Percentiles rank a stretch among this genome's conserved stretches.
phyloP scores from a whole-genome alignment of 805 yeast genomes.

The Yarrowia bubula region DNA sequence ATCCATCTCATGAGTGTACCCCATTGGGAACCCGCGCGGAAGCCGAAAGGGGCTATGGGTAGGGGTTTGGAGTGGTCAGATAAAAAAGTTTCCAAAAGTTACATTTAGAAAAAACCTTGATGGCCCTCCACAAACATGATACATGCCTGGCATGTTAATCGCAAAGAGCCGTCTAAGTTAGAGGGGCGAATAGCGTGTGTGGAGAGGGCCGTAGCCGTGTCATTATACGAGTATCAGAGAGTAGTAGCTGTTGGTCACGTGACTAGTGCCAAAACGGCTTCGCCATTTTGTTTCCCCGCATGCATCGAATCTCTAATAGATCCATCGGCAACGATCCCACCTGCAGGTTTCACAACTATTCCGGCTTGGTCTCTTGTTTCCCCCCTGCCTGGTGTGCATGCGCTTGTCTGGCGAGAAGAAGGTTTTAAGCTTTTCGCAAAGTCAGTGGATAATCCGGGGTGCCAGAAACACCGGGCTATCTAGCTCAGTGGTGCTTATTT shows the following conservation, averaged over 20 bases:
- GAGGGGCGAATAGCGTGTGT: slow-evolving; percentile 9
- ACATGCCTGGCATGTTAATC: neutral
- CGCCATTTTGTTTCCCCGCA: slow-evolving; percentile 7
- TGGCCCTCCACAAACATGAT: neutral
- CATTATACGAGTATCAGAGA: too few species aligned
- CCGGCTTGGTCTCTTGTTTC: neutral
- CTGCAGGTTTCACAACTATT: slow-evolving; percentile 25
- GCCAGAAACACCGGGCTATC: too few species aligned
- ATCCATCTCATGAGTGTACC: neutral
- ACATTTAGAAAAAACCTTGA: too few species aligned
- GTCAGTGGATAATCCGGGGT: slow-evolving; percentile 14
- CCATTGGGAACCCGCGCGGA: slow-evolving; percentile 15
- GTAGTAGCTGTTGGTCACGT: too few species aligned
- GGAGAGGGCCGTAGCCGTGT: slow-evolving; percentile 10
- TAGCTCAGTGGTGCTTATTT: too few species aligned
- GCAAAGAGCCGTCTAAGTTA: slow-evolving; percentile 2
- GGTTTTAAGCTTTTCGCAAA: neutral
- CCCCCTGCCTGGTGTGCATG: slow-evolving; percentile 17
- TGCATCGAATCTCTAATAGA: neutral
- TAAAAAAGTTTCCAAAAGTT: too few species aligned
- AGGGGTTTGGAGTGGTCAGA: neutral
- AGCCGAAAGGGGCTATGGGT: neutral
- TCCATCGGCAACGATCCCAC: slow-evolving; percentile 2
- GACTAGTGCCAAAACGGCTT: too few species aligned
- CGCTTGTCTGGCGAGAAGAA: neutral